phyloP scores from a whole-genome alignment of 148 eudicot genomes.

The Cornus kousa region DNA sequence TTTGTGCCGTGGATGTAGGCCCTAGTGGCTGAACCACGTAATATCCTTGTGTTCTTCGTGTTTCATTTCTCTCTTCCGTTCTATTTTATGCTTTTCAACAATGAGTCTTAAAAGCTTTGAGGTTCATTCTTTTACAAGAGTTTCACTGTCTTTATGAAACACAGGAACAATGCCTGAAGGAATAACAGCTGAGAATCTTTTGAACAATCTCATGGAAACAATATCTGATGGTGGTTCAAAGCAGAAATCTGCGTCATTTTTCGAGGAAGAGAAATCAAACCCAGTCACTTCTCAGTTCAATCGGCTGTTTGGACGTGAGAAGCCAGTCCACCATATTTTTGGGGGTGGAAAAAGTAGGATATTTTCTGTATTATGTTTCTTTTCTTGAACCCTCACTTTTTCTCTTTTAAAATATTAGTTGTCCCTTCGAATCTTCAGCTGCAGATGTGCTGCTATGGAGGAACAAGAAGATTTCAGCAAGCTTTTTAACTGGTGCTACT shows the following conservation, averaged over 20 bases:
- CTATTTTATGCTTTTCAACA: too few species aligned
- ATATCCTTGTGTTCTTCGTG: too few species aligned
- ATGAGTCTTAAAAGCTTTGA: too few species aligned
- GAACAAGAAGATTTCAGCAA: slow-evolving; percentile 86
- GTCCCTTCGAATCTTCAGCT: slow-evolving; percentile 43
- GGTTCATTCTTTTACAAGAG: not conserved
- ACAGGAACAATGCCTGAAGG: slow-evolving; percentile 66
- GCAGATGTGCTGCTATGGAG: slow-evolving; percentile 96
- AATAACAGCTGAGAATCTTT: slow-evolving; percentile 62
- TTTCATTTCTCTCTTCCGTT: too few species aligned
- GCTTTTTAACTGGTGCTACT: slow-evolving; percentile 65
- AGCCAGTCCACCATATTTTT: slow-evolving; percentile 71
- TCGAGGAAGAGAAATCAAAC: slow-evolving; percentile 44
- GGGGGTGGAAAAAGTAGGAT: slow-evolving; percentile 88
- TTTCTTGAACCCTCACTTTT: not conserved
- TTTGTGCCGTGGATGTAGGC: too few species aligned
- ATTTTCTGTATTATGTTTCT: not conserved
- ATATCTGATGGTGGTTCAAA: slow-evolving; percentile 46
- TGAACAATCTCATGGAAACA: slow-evolving; percentile 68
- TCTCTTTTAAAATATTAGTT: slow-evolving; percentile 1
- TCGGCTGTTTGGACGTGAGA: slow-evolving; percentile 81
- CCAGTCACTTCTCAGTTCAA: slow-evolving; percentile 56
- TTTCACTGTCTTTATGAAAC: slow-evolving; percentile 13
- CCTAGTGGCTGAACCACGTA: too few species aligned
- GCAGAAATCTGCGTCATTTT: slow-evolving; percentile 43